Evolutionary conservation across 1,284 basidiomycete genomes (phyloP).

Genomic region (Cronartium ribicola): DNA sequence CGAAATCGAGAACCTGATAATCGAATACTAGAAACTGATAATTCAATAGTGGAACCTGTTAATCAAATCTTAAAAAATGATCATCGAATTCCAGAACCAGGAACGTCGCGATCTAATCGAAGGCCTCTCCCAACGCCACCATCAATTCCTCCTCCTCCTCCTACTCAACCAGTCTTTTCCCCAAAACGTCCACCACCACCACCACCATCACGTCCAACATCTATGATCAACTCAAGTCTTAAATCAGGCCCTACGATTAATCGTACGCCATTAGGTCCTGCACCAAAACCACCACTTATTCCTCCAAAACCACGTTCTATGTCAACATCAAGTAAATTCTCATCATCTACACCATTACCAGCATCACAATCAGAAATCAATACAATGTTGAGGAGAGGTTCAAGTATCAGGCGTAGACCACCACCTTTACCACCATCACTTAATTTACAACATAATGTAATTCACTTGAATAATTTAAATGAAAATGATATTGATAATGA

Average conservation of each 20-base stretch:
- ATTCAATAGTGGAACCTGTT: no score
- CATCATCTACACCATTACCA: not conserved
- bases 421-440: not conserved
- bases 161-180: not conserved
- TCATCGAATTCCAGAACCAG: no score
- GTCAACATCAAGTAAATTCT: not conserved
- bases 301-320: not conserved
- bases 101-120: no score
- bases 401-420: not conserved
- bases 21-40: no score
- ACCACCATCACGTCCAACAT: not conserved
- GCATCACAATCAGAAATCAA: conserved; percentile 1
- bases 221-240: not conserved
- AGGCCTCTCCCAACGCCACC: no score
- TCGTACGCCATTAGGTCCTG: not conserved
- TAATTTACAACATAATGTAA: no score
- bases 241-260: not conserved
- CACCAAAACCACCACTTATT: not conserved
- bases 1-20: no score
- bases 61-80: no score
- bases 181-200: not conserved
- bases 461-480: no score
- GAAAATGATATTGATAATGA: no score
- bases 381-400: not conserved
- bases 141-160: no score